phyloP scores from a whole-genome alignment of 2,329 filamentous ascomycete genomes.

The Penicillium freii region DNA sequence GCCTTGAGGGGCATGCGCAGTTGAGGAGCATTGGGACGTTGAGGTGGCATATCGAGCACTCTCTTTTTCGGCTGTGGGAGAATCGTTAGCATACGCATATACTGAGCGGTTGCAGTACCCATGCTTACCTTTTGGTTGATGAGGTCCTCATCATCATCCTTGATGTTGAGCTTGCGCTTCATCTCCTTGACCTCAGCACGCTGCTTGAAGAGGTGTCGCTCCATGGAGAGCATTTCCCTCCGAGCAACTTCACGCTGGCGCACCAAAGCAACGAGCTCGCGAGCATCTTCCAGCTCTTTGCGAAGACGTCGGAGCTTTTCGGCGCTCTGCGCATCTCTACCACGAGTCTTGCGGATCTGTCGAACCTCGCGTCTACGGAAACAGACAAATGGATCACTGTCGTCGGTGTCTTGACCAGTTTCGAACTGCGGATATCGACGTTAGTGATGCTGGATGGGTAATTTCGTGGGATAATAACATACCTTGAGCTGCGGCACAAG shows the following conservation, averaged over 20 bases:
- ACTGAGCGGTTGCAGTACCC: constrained; percentile 25
- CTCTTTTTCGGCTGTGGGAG: constrained; percentile 67
- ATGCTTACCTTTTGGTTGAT: constrained; percentile 82
- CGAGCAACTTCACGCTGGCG: constrained; percentile 77
- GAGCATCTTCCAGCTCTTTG: constrained; percentile 84
- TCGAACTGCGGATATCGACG: constrained; percentile 60
- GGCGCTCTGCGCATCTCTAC: constrained; percentile 86
- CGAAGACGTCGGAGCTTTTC: constrained; percentile 92
- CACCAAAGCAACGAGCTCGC: constrained; percentile 73
- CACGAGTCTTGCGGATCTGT: constrained; percentile 90
- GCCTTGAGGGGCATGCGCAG: constrained; percentile 68
- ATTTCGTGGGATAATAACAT: constrained; percentile 15
- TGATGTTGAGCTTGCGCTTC: constrained; percentile 85
- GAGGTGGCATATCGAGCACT: constrained; percentile 58
- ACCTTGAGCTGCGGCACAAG: constrained; percentile 76
- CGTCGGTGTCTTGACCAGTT: constrained; percentile 88
- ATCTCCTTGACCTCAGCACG: constrained; percentile 78
- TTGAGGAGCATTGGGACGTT: constrained; percentile 62
- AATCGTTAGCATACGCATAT: constrained; percentile 41
- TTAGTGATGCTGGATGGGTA: constrained; percentile 14
- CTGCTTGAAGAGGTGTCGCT: constrained; percentile 78
- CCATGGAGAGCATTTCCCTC: constrained; percentile 70
- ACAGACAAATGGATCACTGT: constrained; percentile 95
- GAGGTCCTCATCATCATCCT: constrained; percentile 88
- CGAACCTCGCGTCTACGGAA: constrained; percentile 93